phyloP scores from a whole-genome alignment of 495 filamentous ascomycete genomes.

The Neurospora tetraspora region DNA sequence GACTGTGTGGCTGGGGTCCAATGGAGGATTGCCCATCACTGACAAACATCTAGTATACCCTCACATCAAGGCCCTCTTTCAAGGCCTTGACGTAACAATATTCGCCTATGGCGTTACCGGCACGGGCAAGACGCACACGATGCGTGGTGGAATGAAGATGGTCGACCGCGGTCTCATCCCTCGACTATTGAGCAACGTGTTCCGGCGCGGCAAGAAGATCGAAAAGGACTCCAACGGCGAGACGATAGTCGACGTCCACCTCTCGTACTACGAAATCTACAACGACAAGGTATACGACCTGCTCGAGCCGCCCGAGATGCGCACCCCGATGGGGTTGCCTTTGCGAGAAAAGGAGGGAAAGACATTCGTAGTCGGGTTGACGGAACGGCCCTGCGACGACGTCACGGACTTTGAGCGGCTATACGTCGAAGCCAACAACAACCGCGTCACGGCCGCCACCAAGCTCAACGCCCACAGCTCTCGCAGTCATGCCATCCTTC shows the following conservation, averaged over 20 bases:
- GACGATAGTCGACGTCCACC: conserved; percentile 62
- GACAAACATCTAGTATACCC: conserved; percentile 33
- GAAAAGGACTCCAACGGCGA: conserved; percentile 71
- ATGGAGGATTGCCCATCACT: not conserved
- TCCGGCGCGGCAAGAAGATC: conserved; percentile 74
- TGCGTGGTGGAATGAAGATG: conserved; percentile 86
- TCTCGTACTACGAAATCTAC: conserved; percentile 98
- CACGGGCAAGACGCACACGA: conserved; percentile 95
- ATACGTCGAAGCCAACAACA: conserved; percentile 91
- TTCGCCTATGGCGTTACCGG: conserved; percentile 96
- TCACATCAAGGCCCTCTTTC: conserved; percentile 81
- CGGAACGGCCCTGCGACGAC: conserved; percentile 72
- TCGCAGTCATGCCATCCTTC: conserved; percentile 85
- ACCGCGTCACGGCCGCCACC: conserved; percentile 83
- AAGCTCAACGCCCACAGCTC: conserved; percentile 95
- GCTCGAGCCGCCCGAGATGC: conserved; percentile 83
- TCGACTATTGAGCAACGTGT: conserved; percentile 75
- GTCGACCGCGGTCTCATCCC: conserved; percentile 90
- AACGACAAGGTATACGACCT: conserved; percentile 93
- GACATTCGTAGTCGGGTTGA: conserved; percentile 85
- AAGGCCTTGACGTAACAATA: conserved; percentile 84
- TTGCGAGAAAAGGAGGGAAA: conserved; percentile 83
- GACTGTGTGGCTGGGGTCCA: not conserved
- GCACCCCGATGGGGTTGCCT: conserved; percentile 73
- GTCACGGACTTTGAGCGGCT: conserved; percentile 87